Percentiles rank a stretch among this genome's conserved stretches.
Evolutionary conservation across 441 rosid genomes (phyloP).

Genomic region (Metrosideros polymorpha): DNA sequence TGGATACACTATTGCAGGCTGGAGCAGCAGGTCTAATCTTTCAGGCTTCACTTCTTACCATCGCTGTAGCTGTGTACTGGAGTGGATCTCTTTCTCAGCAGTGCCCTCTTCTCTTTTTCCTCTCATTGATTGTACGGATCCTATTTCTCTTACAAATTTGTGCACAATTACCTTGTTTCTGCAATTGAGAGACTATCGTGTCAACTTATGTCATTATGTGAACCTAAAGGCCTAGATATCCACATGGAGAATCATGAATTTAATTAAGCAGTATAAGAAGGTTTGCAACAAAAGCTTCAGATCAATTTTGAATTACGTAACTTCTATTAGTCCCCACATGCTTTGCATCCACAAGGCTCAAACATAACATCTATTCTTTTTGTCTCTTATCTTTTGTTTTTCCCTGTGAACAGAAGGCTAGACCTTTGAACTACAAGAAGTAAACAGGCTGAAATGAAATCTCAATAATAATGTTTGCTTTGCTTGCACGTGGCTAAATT

Average conservation of each 20-base stretch:
- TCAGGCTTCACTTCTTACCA: conserved; percentile 75
- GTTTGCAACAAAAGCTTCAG: not conserved
- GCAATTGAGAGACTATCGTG: not conserved
- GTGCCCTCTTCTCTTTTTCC: conserved; percentile 60
- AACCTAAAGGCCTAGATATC: not conserved
- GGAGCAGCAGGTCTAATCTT: conserved; percentile 80
- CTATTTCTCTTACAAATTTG: not conserved
- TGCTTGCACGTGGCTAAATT: not conserved
- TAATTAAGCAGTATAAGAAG: not conserved
- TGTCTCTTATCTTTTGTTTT: not conserved
- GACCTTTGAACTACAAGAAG: not conserved
- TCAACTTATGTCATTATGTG: not conserved
- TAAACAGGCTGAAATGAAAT: not conserved
- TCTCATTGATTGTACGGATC: conserved; percentile 66
- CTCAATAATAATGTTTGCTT: not conserved
- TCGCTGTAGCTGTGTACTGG: conserved; percentile 70
- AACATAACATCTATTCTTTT: not conserved
- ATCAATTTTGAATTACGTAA: not conserved
- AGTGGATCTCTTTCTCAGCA: conserved; percentile 61
- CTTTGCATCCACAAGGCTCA: not conserved
- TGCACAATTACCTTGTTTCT: not conserved
- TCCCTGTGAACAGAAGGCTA: not conserved
- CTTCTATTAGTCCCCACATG: not conserved
- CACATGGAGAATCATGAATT: not conserved
- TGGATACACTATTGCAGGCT: conserved; percentile 32